A percentile compares a stretch with the other conserved stretches of the same genome.
Evolutionary conservation across 495 filamentous ascomycete genomes (phyloP).

Genomic region (Platismatia glauca): DNA sequence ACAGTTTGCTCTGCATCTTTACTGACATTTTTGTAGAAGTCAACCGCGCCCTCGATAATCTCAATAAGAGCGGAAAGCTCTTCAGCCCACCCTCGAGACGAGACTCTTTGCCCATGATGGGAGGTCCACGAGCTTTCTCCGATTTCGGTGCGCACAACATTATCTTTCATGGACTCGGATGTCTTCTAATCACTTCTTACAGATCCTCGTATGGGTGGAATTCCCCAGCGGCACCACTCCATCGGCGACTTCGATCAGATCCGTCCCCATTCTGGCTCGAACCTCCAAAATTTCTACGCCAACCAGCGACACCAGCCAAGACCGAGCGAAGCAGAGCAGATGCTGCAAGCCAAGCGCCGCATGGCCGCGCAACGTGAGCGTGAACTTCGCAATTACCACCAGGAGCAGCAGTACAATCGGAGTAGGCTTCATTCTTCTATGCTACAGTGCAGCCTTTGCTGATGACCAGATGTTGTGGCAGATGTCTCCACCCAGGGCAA

Average conservation of each 20-base stretch:
- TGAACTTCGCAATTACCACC: conserved; percentile 98
- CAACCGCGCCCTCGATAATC: conserved; percentile 89
- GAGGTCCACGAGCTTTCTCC: conserved; percentile 50
- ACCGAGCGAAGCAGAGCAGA: conserved; percentile 92
- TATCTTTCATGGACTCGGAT: conserved; percentile 4
- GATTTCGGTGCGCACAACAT: conserved; percentile 41
- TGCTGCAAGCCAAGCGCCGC: conserved; percentile 97
- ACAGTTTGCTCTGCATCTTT: conserved; percentile 4
- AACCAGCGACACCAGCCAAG: conserved; percentile 86
- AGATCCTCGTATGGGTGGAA: conserved; percentile 44
- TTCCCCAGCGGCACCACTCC: conserved; percentile 66
- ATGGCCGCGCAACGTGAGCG: conserved; percentile 98
- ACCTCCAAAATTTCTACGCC: conserved; percentile 88
- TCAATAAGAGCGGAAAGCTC: conserved; percentile 91
- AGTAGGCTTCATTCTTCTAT: conserved; percentile 60
- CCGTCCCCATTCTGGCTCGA: conserved; percentile 62
- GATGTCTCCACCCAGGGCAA: conserved; percentile 72
- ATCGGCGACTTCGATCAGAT: conserved; percentile 74
- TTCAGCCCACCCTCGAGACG: conserved; percentile 66
- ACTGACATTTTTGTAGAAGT: conserved; percentile 55
- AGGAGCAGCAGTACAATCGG: conserved; percentile 99
- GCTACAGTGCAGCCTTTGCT: conserved; percentile 1
- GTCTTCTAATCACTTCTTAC: conserved; percentile 20
- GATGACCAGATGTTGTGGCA: conserved; percentile 57
- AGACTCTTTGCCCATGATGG: conserved; percentile 74